Conservation (phyloP, 305 asterid species). For the Petunia hybrid region DNA sequence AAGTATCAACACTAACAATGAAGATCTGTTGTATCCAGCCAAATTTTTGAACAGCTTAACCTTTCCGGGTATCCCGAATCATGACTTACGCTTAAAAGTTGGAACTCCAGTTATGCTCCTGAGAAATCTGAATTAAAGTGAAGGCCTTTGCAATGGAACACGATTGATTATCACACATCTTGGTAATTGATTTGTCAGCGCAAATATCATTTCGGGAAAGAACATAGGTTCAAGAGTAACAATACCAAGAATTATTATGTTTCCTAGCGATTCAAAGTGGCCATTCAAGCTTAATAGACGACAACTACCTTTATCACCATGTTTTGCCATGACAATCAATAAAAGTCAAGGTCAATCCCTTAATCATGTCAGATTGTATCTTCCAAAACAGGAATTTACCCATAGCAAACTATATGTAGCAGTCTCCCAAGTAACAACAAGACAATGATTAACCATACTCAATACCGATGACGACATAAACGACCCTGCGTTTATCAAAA, state of each 20-base stretch:
- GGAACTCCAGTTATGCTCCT: slow-evolving; percentile 2
- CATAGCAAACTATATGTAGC: slow-evolving; percentile 8
- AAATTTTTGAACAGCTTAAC: not conserved
- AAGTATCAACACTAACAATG: not conserved
- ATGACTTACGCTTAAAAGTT: not conserved
- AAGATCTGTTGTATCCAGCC: not conserved
- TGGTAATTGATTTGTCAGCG: not conserved
- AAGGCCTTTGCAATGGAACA: not conserved
- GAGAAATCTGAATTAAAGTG: not conserved
- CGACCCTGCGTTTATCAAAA: not conserved
- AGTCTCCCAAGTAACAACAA: not conserved
- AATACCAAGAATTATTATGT: too few species aligned
- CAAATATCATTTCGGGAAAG: too few species aligned
- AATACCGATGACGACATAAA: not conserved
- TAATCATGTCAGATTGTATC: not conserved
- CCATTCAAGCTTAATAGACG: too few species aligned
- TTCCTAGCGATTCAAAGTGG: too few species aligned
- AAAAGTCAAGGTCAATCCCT: too few species aligned
- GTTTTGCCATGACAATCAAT: too few species aligned
- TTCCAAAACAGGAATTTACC: not conserved
- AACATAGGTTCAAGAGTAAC: not conserved
- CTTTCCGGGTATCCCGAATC: not conserved
- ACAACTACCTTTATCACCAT: not conserved
- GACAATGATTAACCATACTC: not conserved
- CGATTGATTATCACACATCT: not conserved